Evolutionary conservation across 2,329 filamentous ascomycete genomes (phyloP).

Genomic region (Macrophomina tecta): DNA sequence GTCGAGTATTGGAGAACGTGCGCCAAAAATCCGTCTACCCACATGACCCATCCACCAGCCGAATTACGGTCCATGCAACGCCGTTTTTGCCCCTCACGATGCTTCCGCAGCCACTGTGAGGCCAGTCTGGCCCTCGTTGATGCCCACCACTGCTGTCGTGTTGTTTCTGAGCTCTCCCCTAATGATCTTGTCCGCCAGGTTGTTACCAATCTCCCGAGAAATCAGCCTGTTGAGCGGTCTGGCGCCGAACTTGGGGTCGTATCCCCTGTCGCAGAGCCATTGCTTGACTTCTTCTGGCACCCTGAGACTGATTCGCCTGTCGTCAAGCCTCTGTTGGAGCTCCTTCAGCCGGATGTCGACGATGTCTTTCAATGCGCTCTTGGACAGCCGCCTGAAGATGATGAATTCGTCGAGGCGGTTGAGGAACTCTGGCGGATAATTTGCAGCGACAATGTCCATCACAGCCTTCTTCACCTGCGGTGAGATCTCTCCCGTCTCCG

Average conservation of each 20-base stretch:
- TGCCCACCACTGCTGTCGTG: conserved; percentile 71
- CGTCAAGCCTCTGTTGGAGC: conserved; percentile 80
- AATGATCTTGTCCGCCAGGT: conserved; percentile 90
- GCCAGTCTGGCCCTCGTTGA: conserved; percentile 60
- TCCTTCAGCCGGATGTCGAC: conserved; percentile 90
- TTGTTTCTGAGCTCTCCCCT: conserved; percentile 79
- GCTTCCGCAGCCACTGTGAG: conserved; percentile 32
- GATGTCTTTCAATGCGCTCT: conserved; percentile 81
- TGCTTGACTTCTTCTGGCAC: conserved; percentile 75
- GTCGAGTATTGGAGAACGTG: conserved; percentile 21
- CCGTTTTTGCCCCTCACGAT: conserved; percentile 10
- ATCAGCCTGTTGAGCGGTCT: conserved; percentile 91
- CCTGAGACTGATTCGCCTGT: conserved; percentile 78
- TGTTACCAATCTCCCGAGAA: conserved; percentile 85
- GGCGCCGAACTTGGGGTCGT: conserved; percentile 90
- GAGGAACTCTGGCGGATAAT: conserved; percentile 89
- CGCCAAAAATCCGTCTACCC: conserved; percentile 20
- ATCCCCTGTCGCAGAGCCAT: conserved; percentile 89
- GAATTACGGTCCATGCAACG: conserved; percentile 22
- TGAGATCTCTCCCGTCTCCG: conserved; percentile 70
- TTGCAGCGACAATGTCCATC: conserved; percentile 80
- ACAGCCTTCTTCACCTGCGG: conserved; percentile 77
- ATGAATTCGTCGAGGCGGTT: conserved; percentile 98
- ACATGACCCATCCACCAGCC: conserved; percentile 26
- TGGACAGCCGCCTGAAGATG: conserved; percentile 86